Evolutionary conservation across 257 asterid species (phyloP).

Genomic region (Solanum dulcamara): DNA sequence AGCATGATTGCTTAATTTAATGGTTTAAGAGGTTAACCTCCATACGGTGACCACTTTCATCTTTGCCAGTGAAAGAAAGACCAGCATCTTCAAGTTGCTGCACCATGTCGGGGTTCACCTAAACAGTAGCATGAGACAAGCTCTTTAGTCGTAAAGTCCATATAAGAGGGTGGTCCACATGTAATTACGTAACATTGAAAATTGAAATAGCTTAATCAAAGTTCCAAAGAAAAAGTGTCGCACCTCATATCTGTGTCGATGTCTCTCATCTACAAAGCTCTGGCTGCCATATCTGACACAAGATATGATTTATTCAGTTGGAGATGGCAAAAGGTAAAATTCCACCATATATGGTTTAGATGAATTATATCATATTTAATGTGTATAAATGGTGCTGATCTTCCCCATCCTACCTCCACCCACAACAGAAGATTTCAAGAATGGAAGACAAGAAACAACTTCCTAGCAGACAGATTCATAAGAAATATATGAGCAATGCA

Average conservation of each 20-base stretch:
- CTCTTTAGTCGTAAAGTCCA: not conserved
- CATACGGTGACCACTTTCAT: conserved; percentile 37
- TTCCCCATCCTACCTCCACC: not conserved
- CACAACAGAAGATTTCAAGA: not conserved
- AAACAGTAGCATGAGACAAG: not conserved
- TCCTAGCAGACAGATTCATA: not conserved
- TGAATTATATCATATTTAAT: not conserved
- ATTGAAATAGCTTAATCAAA: not conserved
- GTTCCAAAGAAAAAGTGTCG: not conserved
- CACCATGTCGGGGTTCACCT: conserved; percentile 43
- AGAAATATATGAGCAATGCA: not conserved
- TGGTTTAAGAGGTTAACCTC: conserved; percentile 18
- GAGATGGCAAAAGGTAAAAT: not conserved
- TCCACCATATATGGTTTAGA: not conserved
- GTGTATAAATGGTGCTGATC: not conserved
- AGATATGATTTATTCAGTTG: not conserved
- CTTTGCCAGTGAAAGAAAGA: conserved; percentile 35
- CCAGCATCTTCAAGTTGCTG: conserved; percentile 32
- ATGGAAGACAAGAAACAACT: not conserved
- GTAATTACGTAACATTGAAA: not conserved
- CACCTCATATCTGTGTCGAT: conserved; percentile 98
- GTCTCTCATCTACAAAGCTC: conserved; percentile 78
- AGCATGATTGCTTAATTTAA: not conserved
- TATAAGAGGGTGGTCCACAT: not conserved
- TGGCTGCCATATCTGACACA: conserved; percentile 40